Conservation (phyloP, 192 early-diverging fungal genomes). For the Phycomyces nitens region DNA sequence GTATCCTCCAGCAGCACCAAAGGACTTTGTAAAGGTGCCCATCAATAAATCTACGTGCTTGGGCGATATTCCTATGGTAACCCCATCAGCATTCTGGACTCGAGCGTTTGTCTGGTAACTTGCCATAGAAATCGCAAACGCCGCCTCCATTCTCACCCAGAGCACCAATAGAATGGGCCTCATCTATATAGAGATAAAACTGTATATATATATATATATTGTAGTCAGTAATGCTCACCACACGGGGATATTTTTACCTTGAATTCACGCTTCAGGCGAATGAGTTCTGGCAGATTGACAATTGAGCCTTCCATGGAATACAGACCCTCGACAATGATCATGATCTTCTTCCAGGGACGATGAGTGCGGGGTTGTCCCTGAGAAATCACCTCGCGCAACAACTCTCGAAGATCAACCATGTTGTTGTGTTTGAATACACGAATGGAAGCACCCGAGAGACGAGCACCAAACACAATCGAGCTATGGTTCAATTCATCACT, state of each 20-base stretch:
- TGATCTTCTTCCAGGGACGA: slow-evolving; percentile 93
- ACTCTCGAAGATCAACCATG: slow-evolving; percentile 59
- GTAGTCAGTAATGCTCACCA: no score
- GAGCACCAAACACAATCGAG: slow-evolving; percentile 81
- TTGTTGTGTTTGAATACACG: slow-evolving; percentile 87
- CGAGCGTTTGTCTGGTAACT: no score
- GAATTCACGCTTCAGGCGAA: slow-evolving; percentile 78
- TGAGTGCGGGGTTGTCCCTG: slow-evolving; percentile 90
- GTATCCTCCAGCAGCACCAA: slow-evolving; percentile 93
- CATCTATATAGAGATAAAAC: slow-evolving; percentile 89
- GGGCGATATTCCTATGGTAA: slow-evolving; percentile 74
- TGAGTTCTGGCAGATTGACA: slow-evolving; percentile 71
- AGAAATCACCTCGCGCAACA: slow-evolving; percentile 76
- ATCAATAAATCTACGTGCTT: slow-evolving; percentile 82
- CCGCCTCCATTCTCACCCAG: slow-evolving; percentile 86
- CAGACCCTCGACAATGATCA: slow-evolving; percentile 86
- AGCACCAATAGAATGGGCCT: slow-evolving; percentile 89
- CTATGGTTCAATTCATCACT: slow-evolving; percentile 88
- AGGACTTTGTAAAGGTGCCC: slow-evolving; percentile 92
- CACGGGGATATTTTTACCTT: slow-evolving; percentile 44
- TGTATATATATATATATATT: not conserved
- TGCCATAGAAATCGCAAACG: slow-evolving; percentile 82
- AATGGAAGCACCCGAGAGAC: slow-evolving; percentile 80
- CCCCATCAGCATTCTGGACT: no score
- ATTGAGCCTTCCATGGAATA: slow-evolving; percentile 93